These are phyloP conservation scores for Rubia peregrina DNA, from an alignment of 305 asterid genomes.

Conservation along the genomic window DNA sequence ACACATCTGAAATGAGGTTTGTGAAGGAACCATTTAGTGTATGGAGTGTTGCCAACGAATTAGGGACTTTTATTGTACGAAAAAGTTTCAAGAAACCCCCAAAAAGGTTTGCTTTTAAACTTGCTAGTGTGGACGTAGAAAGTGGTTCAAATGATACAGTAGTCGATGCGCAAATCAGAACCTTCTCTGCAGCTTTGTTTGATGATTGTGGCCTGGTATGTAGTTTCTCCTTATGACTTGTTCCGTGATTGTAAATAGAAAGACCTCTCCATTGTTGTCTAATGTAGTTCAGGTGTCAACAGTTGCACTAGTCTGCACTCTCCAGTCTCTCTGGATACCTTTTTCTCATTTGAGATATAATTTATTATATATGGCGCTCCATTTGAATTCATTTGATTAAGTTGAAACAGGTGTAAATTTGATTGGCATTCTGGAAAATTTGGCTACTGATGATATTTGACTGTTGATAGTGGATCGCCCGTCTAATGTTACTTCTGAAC, in stretches of 20 bases:
- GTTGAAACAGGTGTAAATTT: not conserved
- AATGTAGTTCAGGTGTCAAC: not conserved
- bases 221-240: constrained; percentile 12
- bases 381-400: not conserved
- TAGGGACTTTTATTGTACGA: constrained; percentile 77
- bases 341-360: not conserved
- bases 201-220: constrained; percentile 97
- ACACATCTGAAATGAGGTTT: constrained; percentile 66
- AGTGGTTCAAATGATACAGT: constrained; percentile 62
- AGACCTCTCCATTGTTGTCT: not conserved
- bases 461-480: not conserved
- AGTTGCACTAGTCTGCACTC: not conserved
- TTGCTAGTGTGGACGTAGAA: constrained; percentile 55
- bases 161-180: constrained; percentile 69
- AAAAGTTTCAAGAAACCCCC: constrained; percentile 82
- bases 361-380: not conserved
- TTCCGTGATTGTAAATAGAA: not conserved
- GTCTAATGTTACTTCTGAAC: not conserved
- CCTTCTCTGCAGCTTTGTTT: constrained; percentile 89
- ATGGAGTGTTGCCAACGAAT: constrained; percentile 72
- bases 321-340: not conserved
- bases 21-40: constrained; percentile 63
- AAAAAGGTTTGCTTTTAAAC: constrained; percentile 77
- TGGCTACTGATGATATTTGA: not conserved
- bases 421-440: not conserved